Evolutionary conservation across 2,329 filamentous ascomycete species (phyloP).

Genomic region (Colletotrichum abscissum): DNA sequence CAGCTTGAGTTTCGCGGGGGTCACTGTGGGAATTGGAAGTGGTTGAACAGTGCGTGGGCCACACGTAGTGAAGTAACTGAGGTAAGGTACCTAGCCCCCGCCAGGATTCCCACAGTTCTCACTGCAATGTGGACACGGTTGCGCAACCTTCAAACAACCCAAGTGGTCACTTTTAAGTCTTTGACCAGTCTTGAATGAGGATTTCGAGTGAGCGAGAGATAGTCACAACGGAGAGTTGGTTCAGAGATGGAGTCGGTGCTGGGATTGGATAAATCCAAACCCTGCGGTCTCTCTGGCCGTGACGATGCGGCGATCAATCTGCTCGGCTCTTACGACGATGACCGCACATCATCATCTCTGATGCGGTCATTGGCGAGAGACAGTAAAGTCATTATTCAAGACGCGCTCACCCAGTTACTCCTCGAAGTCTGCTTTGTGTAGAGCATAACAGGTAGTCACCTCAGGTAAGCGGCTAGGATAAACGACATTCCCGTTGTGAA

Average conservation of each 20-base stretch:
- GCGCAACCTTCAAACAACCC: conserved; percentile 3
- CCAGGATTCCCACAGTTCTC: background rate
- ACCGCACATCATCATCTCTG: conserved; percentile 2
- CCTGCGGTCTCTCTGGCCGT: background rate
- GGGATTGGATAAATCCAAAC: conserved; percentile 10
- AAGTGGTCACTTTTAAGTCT: background rate
- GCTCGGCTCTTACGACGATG: background rate
- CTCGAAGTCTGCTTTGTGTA: no score
- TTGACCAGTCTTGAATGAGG: background rate
- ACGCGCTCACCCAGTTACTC: no score
- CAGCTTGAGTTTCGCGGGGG: background rate
- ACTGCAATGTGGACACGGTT: conserved; percentile 28
- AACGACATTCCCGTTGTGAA: background rate
- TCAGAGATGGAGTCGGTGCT: background rate
- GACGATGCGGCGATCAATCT: background rate
- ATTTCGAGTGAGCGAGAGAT: background rate
- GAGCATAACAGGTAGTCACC: background rate
- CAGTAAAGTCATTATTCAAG: background rate
- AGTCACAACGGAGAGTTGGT: background rate
- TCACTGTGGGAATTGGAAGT: conserved; percentile 18
- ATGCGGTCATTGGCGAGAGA: background rate
- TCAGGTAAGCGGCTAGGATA: background rate
- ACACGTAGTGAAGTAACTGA: no score
- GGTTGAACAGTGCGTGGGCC: background rate
- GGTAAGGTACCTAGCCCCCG: background rate